Base-by-base conservation (phyloP, 495 filamentous ascomycete species). In the Aspergillus campestris region DNA sequence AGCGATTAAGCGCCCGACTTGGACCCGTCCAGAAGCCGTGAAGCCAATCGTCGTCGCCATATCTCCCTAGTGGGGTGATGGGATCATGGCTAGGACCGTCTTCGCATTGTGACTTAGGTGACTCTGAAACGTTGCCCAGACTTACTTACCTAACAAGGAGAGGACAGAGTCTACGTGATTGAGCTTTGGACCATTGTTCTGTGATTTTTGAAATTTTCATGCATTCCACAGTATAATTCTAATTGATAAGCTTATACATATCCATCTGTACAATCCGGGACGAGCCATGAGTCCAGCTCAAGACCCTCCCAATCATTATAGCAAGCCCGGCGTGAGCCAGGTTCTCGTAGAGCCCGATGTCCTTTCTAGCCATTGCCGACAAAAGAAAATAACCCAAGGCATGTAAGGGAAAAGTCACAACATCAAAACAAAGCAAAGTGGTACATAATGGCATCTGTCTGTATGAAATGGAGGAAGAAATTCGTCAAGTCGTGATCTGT, bases 401-500 rank as follows among this genome's bases (percentile, higher is more conserved):
- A 44, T 35, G 36, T 6, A 35, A 49, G 15, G 12, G 12, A 40
- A 42, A 24, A 14, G 40, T 13, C 32, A 36, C 28, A 40, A 42
- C 31, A 24, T 0, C 30, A 52, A 24, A 9, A 42, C 10, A 15
- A 42, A 24, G 8, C n/a, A 40, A 27, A 18, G 35, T 30, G 9
- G 5, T 37, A 7, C 30, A 38, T 2, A 1, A 27, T 9, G 7
- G 27, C 1, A 40, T 28, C 8, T 27, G 8, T 27, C n/a, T 8
- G 7, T 27, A 38, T 2, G 1, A 38, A 12, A 8, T 38, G 13
- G 7, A 28, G 8, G 38, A 14, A 28, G 40, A 33, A 40, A 36
- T 30, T 50, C 48, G 27, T 41, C 28, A 57, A 47, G 40, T 55
- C 53, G 48, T 47, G 47, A 57, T 33, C 29, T 45, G 38, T 36